Base-by-base conservation (phyloP, 2,329 filamentous ascomycete species). In the Talaromyces funiculosus region DNA sequence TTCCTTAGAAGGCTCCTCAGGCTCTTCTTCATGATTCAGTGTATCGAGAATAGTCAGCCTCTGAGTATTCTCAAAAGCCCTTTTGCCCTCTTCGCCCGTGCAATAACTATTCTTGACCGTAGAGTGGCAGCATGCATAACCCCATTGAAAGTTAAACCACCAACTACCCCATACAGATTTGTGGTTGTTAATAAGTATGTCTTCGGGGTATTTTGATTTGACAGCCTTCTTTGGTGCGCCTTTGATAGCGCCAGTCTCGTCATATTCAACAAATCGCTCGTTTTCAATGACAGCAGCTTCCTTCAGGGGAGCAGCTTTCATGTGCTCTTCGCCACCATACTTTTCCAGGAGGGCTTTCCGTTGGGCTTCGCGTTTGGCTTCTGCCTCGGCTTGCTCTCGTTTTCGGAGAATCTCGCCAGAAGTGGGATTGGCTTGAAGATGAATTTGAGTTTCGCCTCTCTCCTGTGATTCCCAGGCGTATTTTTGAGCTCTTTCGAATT, bases 401-500 rank as follows among this genome's bases (percentile, higher is more conserved):
- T 90, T 92, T 35, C 92, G 86, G 64, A 86, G 83, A 61, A 92
- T 86, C 68, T 94, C 92, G 59, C 93, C 94, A 1, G 92, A 92
- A 0, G 94, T 99, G 0, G 94, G 94, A 72, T 99, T 99, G 26
- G 94, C 94, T 74, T 99, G 94, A 16, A 99, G 74, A 81, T 99
- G 95, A 63, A 92, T 82, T 64, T 92, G 90, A 69, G 90, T 85
- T 63, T 89, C 89, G 20, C 84, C 85, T 63, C 84, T 84, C 75
- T 97, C 93, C 73, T 97, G 92, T 16, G 89, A 88, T 74, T 99
- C 94, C 94, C 94, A 99, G 0, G 94, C 94, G 69, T 96, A 94
- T 42, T 83, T 82, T 71, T 96, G 91, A 33, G 94, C 94, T 65
- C 83, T 86, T 70, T 96, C 92, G 67, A 99, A 97, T 67, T 95